These are phyloP conservation scores for Trichoderma parareesei DNA, from an alignment of 495 filamentous ascomycete species.

Conservation along the genomic window DNA sequence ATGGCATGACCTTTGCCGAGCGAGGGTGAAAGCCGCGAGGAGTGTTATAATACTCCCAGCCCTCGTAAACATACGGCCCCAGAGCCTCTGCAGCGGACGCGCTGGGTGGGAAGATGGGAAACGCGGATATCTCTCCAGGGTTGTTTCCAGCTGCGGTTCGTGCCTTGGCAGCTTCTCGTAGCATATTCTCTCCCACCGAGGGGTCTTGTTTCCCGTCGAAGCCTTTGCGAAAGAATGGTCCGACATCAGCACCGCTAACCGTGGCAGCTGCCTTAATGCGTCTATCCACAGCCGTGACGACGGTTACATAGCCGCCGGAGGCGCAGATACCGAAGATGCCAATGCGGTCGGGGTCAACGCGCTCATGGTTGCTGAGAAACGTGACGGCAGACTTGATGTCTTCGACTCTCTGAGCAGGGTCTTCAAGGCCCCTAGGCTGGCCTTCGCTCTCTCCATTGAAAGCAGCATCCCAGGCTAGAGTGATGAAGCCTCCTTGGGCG, in stretches of 20 bases:
- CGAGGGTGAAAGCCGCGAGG: slow-evolving; percentile 9
- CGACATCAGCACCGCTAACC: slow-evolving; percentile 23
- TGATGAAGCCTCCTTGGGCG: slow-evolving; percentile 24
- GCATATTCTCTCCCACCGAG: not conserved
- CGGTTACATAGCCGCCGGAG: slow-evolving; percentile 28
- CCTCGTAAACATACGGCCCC: slow-evolving; percentile 14
- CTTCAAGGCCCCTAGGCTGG: slow-evolving; percentile 29
- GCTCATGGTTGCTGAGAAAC: slow-evolving; percentile 21
- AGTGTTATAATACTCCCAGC: slow-evolving; percentile 18
- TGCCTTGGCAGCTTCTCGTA: slow-evolving; percentile 13
- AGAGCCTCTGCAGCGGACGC: slow-evolving; percentile 15
- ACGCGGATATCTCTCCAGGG: slow-evolving; percentile 14
- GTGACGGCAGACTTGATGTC: slow-evolving; percentile 30
- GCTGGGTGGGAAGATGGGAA: slow-evolving; percentile 12
- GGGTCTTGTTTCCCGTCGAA: too few relatives aligned
- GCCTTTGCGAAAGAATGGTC: slow-evolving; percentile 21
- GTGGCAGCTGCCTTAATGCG: slow-evolving; percentile 34
- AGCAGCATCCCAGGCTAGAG: slow-evolving; percentile 30
- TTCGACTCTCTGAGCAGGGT: slow-evolving; percentile 30
- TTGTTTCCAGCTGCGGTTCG: slow-evolving; percentile 1
- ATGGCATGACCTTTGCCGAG: slow-evolving; percentile 6
- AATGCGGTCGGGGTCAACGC: slow-evolving; percentile 26
- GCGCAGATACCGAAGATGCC: slow-evolving; percentile 35
- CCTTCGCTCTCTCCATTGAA: slow-evolving; percentile 32
- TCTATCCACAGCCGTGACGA: slow-evolving; percentile 28